These are phyloP conservation scores for Pythium chondricola DNA, from an alignment of 352 stramenopile species.

Conservation along the genomic window DNA sequence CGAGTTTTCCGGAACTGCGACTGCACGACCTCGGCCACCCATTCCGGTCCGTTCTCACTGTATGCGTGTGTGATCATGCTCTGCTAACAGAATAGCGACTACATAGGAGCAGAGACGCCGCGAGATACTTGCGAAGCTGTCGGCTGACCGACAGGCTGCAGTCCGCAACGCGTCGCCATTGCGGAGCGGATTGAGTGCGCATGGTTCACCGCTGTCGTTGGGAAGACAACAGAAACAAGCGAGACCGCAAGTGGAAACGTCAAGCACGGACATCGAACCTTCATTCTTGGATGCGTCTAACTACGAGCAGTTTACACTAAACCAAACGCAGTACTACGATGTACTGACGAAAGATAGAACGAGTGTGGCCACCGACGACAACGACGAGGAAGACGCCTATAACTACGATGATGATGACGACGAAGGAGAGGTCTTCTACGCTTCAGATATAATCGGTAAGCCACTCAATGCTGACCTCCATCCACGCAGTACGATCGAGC, in stretches of 20 bases:
- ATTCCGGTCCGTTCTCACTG: slow-evolving; percentile 2
- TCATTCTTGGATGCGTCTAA: too few species aligned
- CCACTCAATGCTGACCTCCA: slow-evolving; percentile 8
- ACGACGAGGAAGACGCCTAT: neutral
- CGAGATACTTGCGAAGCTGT: slow-evolving; percentile 66
- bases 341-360: neutral
- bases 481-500: slow-evolving; percentile 11
- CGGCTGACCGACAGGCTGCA: slow-evolving; percentile 38
- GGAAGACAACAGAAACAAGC: too few species aligned
- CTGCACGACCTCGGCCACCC: neutral
- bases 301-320: neutral
- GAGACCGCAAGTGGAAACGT: too few species aligned
- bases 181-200: too few species aligned
- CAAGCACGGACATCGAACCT: too few species aligned
- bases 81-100: neutral
- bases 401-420: neutral
- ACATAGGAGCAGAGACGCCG: slow-evolving; percentile 44
- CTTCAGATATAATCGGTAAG: slow-evolving; percentile 16
- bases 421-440: slow-evolving; percentile 19
- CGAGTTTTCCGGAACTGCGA: too few species aligned
- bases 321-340: slow-evolving; percentile 1
- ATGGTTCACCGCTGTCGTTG: too few species aligned
- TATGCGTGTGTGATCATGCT: neutral
- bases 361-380: neutral
- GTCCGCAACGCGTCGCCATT: too few species aligned